These are phyloP conservation scores for Trametes meyenii DNA, from an alignment of 768 basidiomycete species.

Conservation along the genomic window DNA sequence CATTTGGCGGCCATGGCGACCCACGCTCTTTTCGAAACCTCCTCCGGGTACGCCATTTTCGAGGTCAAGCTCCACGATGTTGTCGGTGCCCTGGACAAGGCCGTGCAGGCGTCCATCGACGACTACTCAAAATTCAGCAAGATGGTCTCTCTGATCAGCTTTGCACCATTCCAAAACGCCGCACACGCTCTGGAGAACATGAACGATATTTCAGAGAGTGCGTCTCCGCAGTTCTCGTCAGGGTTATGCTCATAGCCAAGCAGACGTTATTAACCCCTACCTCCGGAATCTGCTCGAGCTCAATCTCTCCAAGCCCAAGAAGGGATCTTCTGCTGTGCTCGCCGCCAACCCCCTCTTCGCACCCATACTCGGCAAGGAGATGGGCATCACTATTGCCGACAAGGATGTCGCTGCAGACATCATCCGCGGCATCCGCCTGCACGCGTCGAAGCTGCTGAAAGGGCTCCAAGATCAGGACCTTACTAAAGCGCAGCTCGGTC, in stretches of 20 bases:
- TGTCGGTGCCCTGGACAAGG: conserved; percentile 76
- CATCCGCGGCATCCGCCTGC: conserved; percentile 90
- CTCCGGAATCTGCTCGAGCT: conserved; percentile 84
- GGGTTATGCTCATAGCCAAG: not conserved
- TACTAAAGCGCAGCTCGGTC: conserved; percentile 90
- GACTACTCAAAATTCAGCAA: conserved; percentile 89
- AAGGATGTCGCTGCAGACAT: conserved; percentile 82
- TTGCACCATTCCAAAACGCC: conserved; percentile 92
- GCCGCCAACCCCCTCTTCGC: conserved; percentile 81
- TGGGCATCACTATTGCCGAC: conserved; percentile 77
- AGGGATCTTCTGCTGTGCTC: conserved; percentile 64
- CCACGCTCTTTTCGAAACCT: conserved; percentile 90
- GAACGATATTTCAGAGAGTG: conserved; percentile 96
- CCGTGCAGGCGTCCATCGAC: conserved; percentile 83
- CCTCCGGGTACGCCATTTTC: conserved; percentile 94
- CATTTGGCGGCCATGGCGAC: conserved; percentile 56
- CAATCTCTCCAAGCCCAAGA: conserved; percentile 78
- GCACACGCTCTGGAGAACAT: conserved; percentile 94
- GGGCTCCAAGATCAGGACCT: conserved; percentile 89
- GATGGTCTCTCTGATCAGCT: conserved; percentile 89
- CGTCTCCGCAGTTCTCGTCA: conserved; percentile 28
- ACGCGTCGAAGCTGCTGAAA: conserved; percentile 87
- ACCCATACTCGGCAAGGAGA: conserved; percentile 71
- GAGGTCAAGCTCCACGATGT: conserved; percentile 86
- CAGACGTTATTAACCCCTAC: conserved; percentile 86